phyloP scores from a whole-genome alignment of 768 basidiomycete species.

The Tricholoma saponaceum region DNA sequence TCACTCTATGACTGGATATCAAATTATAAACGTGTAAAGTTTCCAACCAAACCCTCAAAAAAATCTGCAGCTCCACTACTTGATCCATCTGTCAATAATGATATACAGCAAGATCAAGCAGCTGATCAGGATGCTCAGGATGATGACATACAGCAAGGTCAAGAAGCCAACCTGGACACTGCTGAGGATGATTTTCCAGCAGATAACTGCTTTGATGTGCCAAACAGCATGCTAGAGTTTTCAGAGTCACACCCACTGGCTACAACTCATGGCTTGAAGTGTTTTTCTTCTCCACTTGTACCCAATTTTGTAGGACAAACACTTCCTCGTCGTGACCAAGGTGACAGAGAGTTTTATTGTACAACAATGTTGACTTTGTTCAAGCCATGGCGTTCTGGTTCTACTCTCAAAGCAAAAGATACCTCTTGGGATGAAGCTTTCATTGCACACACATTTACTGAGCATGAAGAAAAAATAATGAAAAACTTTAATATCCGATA shows the following conservation, averaged over 20 bases:
- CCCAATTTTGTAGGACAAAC: conserved; percentile 25
- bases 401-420: conserved; percentile 14
- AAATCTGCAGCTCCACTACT: neutral
- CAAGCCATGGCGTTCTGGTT: conserved; percentile 21
- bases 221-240: conserved; percentile 7
- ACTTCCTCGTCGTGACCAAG: conserved; percentile 23
- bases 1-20: conserved; percentile 25
- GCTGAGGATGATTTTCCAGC: too few species aligned
- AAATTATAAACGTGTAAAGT: conserved; percentile 8
- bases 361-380: conserved; percentile 12
- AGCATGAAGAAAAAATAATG: conserved; percentile 14
- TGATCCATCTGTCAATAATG: neutral
- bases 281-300: conserved; percentile 4
- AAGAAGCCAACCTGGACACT: too few species aligned
- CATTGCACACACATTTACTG: conserved; percentile 12
- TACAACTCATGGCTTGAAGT: conserved; percentile 15
- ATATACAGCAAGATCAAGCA: neutral
- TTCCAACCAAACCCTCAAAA: neutral
- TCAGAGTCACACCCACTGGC: conserved; percentile 17
- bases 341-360: conserved; percentile 27
- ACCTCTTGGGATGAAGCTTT: conserved; percentile 21
- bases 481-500: conserved; percentile 22
- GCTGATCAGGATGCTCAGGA: neutral
- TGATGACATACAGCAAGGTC: neutral
- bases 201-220: too few species aligned